phyloP scores from a whole-genome alignment of 441 rosid species.

The Erodium trifolium region DNA sequence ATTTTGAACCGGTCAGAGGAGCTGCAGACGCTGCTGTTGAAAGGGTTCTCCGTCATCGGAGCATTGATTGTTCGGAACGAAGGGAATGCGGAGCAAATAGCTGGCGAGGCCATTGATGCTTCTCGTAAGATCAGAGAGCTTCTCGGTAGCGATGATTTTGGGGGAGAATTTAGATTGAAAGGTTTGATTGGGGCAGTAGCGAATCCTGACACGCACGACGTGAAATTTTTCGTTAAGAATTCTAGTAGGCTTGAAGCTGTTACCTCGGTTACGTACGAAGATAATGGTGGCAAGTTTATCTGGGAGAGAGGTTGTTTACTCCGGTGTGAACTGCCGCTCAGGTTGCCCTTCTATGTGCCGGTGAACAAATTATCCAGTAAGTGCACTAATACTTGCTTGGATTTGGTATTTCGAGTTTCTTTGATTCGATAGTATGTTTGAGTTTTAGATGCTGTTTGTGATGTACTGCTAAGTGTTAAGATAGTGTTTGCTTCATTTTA shows the following conservation, averaged over 20 bases:
- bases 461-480: neutral
- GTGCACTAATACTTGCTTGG: slow-evolving; percentile 3
- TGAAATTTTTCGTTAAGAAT: slow-evolving; percentile 46
- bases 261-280: slow-evolving; percentile 48
- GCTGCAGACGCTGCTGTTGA: slow-evolving; percentile 46
- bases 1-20: slow-evolving; percentile 43
- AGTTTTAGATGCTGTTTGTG: neutral
- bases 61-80: slow-evolving; percentile 30
- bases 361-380: slow-evolving; percentile 47
- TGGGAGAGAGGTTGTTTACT: slow-evolving; percentile 85
- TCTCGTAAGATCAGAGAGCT: slow-evolving; percentile 44
- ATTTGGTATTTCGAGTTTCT: neutral
- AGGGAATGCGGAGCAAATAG: slow-evolving; percentile 39
- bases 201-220: slow-evolving; percentile 28
- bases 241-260: slow-evolving; percentile 32
- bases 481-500: neutral
- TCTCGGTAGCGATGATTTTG: slow-evolving; percentile 24
- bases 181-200: slow-evolving; percentile 53
- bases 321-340: slow-evolving; percentile 60
- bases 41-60: slow-evolving; percentile 75
- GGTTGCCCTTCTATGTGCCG: slow-evolving; percentile 55
- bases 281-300: slow-evolving; percentile 43
- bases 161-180: slow-evolving; percentile 28
- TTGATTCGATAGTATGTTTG: neutral
- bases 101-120: slow-evolving; percentile 43